Evolutionary conservation across 2,329 filamentous ascomycete genomes (phyloP).

Genomic region (Neofusicoccum sp.): DNA sequence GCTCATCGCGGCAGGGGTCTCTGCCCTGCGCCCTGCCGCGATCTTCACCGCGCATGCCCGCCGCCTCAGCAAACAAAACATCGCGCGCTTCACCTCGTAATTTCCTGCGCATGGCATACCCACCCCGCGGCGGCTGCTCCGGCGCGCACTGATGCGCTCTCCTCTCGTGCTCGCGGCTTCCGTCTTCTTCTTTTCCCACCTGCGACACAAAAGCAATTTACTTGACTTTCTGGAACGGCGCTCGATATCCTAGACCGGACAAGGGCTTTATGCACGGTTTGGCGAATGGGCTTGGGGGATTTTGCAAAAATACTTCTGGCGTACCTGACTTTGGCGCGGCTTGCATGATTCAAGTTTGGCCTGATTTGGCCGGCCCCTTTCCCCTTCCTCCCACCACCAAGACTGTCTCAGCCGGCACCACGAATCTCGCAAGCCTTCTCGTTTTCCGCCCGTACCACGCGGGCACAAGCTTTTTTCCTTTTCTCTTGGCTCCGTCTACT

Average conservation of each 20-base stretch:
- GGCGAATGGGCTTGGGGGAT: conserved; percentile 18
- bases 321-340: conserved; percentile 16
- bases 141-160: conserved; percentile 8
- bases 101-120: conserved; percentile 9
- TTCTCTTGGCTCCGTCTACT: neutral
- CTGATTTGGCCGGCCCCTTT: conserved; percentile 12
- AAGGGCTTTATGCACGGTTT: conserved; percentile 13
- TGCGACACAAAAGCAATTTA: conserved; percentile 18
- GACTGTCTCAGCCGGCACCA: conserved; percentile 2
- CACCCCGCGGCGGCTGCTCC: conserved; percentile 12
- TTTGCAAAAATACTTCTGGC: conserved; percentile 16
- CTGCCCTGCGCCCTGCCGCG: conserved; percentile 1
- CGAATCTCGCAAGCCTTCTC: neutral
- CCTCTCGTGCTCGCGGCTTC: conserved; percentile 21
- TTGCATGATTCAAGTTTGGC: conserved; percentile 17
- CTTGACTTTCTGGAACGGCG: conserved; percentile 17
- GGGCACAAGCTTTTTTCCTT: neutral
- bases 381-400: neutral
- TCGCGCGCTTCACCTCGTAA: neutral
- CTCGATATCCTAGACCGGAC: conserved; percentile 19
- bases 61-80: conserved; percentile 1
- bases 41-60: neutral
- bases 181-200: conserved; percentile 16
- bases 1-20: conserved; percentile 13
- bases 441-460: neutral